Percentiles rank a stretch among this genome's conserved stretches.
Conservation (phyloP, 1,284 basidiomycete genomes). For the Heimioporus retisporus region DNA sequence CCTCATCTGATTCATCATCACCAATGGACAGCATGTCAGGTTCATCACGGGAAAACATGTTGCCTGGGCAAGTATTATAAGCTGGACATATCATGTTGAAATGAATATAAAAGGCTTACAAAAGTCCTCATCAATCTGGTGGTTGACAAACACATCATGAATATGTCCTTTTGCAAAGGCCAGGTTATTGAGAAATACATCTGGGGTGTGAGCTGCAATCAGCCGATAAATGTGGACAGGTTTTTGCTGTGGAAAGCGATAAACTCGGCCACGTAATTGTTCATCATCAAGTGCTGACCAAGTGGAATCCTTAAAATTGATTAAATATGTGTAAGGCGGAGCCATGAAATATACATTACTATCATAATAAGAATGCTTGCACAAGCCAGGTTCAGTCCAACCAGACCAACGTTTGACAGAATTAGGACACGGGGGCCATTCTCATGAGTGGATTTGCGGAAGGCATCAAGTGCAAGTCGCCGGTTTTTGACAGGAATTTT, state of each 20-base stretch:
- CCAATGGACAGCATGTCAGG: not conserved
- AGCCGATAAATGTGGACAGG: not conserved
- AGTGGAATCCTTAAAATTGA: not conserved
- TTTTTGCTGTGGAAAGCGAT: not conserved
- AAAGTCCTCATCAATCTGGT: not conserved
- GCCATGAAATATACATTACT: not conserved
- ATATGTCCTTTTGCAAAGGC: not conserved
- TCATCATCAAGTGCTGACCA: constrained; percentile 2
- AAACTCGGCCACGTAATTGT: not conserved
- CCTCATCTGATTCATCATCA: not conserved
- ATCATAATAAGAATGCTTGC: not conserved
- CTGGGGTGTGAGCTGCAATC: not conserved
- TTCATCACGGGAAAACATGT: not conserved
- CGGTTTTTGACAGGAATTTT: not conserved
- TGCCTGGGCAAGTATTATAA: not conserved
- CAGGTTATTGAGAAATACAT: not conserved
- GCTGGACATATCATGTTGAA: not conserved
- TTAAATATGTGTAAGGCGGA: not conserved
- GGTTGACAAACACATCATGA: not conserved
- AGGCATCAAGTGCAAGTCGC: not conserved
- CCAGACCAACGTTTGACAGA: not conserved
- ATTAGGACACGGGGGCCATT: not conserved
- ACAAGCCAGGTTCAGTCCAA: not conserved
- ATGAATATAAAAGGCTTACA: not conserved
- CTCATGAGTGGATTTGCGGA: not conserved